Base-by-base conservation (phyloP, 2,329 filamentous ascomycete genomes). In the Trichoderma brevicompactum region DNA sequence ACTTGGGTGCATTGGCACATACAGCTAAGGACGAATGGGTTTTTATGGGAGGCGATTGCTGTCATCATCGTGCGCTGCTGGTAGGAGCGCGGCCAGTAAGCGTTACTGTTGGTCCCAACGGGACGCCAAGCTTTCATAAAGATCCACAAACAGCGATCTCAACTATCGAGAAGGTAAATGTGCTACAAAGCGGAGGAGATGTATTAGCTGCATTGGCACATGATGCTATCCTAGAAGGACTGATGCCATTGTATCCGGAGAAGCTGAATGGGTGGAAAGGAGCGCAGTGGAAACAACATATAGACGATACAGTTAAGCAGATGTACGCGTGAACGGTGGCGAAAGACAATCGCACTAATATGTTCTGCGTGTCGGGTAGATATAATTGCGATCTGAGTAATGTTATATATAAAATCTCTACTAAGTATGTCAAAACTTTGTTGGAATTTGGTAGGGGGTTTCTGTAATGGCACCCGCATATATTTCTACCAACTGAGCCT, bases 11-110 rank as follows among this genome's bases (percentile, higher is more conserved):
- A 17, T 34, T 63, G 13, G 60, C 41, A 19, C 60, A 54, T 2
- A 63, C 60, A 19, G 38, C 1, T 15, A 1, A 28, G 2, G 60
- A 54, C 28, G 49, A 53, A 12, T 63, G 46, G 46, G 50, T 63
- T 3, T 63, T 63, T 32, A 34, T 63, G 48, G 60, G 60, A 19
- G 60, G 60, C 7, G 60, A 63, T 17, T 53, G 38, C 38, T 63
- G 60, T 19, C 60, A 63, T 41, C 58, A 61, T 13, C 58, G 36
- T 7, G 58, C 58, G 15, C 28, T 61, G 7, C 34, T 61, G 8
- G 48, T 43, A 40, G 58, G 58, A 28, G 44, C 44, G 32, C 58
- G 58, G 2, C 58, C 44, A 13, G 58, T 61, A 7, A 61, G 58
- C 36, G 34, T 36, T 9, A 61, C 48, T 10, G 43, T 50, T n/a